Conservation (phyloP, 352 stramenopile genomes). For the Globisporangium carolinianum region DNA sequence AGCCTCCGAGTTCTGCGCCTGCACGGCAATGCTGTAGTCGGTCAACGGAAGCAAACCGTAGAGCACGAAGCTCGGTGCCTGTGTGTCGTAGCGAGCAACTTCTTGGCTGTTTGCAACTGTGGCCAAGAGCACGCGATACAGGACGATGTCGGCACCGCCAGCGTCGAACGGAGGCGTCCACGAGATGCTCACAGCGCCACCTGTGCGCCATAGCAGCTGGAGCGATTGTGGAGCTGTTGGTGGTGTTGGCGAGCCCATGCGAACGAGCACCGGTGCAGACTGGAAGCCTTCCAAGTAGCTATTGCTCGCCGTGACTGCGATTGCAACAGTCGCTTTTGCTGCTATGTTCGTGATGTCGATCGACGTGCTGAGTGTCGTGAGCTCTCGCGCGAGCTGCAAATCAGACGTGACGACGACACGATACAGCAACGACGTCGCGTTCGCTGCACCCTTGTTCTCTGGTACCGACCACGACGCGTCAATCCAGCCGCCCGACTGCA, state of each 20-base stretch:
- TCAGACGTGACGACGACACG: slow-evolving; percentile 16
- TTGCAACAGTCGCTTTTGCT: slow-evolving; percentile 21
- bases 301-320: slow-evolving; percentile 28
- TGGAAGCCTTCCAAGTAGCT: slow-evolving; percentile 11
- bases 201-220: slow-evolving; percentile 22
- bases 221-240: slow-evolving; percentile 20
- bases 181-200: slow-evolving; percentile 32
- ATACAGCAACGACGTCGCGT: slow-evolving; percentile 24
- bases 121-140: slow-evolving; percentile 25
- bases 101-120: neutral
- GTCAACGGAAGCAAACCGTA: slow-evolving; percentile 26
- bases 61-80: slow-evolving; percentile 2
- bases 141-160: slow-evolving; percentile 25
- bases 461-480: slow-evolving; percentile 24
- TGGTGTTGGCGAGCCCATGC: slow-evolving; percentile 19
- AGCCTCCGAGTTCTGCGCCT: slow-evolving; percentile 27
- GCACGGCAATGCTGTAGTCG: slow-evolving; percentile 23
- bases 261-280: slow-evolving; percentile 11
- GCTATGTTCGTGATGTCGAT: slow-evolving; percentile 18
- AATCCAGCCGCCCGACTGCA: slow-evolving; percentile 24
- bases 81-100: slow-evolving; percentile 7
- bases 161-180: slow-evolving; percentile 36
- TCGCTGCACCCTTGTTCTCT: slow-evolving; percentile 23
- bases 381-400: slow-evolving; percentile 6
- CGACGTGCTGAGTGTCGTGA: slow-evolving; percentile 11